phyloP scores from a whole-genome alignment of 228 moss, liverwort and hornwort species.

The Sphagnum magellanicum region DNA sequence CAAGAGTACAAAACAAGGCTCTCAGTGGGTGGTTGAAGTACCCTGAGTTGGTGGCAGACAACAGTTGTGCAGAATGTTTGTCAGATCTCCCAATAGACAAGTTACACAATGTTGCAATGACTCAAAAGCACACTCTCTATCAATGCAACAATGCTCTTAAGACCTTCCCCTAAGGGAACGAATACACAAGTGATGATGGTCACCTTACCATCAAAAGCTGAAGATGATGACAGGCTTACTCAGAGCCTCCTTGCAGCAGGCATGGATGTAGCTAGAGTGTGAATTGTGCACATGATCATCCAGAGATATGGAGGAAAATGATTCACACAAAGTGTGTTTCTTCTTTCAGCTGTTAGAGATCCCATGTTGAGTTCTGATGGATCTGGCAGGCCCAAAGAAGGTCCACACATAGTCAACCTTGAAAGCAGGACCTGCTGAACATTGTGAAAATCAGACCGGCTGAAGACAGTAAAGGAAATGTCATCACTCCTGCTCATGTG shows the following conservation, averaged over 20 bases:
- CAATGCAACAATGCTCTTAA: conserved; percentile 26
- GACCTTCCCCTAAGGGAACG: conserved; percentile 25
- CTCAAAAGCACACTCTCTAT: conserved; percentile 17
- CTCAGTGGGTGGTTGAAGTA: background rate
- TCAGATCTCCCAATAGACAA: background rate
- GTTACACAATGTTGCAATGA: conserved; percentile 16
- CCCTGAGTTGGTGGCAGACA: background rate
- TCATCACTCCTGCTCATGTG: conserved; percentile 32
- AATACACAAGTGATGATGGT: conserved; percentile 35
- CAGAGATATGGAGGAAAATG: conserved; percentile 40
- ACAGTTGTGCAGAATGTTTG: background rate
- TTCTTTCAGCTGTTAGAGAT: conserved; percentile 41
- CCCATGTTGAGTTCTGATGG: conserved; percentile 40
- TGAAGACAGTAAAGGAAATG: conserved; percentile 22
- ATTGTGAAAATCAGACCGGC: conserved; percentile 32
- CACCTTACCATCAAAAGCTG: conserved; percentile 37
- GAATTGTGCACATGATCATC: conserved; percentile 41
- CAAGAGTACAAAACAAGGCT: background rate
- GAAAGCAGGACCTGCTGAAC: conserved; percentile 30
- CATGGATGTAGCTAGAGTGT: conserved; percentile 42
- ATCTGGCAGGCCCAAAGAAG: conserved; percentile 44
- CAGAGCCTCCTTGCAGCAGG: conserved; percentile 23
- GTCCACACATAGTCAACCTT: conserved; percentile 26
- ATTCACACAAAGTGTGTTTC: conserved; percentile 24
- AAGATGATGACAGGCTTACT: conserved; percentile 33